Percentiles rank a stretch among this genome's conserved stretches.
These are phyloP conservation scores for Leccinum aurantiacum DNA, from an alignment of 768 basidiomycete species.

Conservation along the genomic window DNA sequence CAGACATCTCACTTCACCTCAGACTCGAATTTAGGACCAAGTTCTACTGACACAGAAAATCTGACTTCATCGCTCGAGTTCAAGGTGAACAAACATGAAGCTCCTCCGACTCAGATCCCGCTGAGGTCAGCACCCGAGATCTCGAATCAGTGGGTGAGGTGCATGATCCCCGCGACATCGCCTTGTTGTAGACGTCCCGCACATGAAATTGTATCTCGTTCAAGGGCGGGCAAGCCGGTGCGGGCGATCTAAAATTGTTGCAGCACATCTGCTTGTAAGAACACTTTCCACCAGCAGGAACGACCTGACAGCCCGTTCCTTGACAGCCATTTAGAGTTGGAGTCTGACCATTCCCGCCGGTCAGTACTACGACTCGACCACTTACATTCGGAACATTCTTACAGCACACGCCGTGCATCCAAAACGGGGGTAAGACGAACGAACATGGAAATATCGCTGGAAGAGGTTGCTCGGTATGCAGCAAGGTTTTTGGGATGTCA, in stretches of 20 bases:
- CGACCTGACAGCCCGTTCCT: not conserved
- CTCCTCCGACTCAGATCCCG: not conserved
- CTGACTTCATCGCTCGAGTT: no score
- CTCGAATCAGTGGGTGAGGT: not conserved
- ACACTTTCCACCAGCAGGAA: not conserved
- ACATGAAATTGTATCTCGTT: not conserved
- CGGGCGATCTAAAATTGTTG: not conserved
- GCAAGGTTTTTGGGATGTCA: not conserved
- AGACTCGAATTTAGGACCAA: not conserved
- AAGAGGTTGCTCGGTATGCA: not conserved
- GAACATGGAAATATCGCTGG: constrained; percentile 3
- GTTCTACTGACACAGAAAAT: no score
- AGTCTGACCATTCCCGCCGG: not conserved
- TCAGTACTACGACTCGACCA: not conserved
- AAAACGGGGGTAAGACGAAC: constrained; percentile 2
- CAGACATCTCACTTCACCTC: no score
- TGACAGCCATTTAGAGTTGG: not conserved
- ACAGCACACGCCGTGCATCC: constrained; percentile 2
- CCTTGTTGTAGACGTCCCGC: not conserved
- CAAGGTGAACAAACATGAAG: no score
- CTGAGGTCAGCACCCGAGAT: not conserved
- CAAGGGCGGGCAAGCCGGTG: not conserved
- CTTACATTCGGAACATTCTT: not conserved
- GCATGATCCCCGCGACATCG: not conserved
- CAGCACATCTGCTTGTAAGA: constrained; percentile 7